Conservation (phyloP, 257 asterid species). For the Echites panduratus region DNA sequence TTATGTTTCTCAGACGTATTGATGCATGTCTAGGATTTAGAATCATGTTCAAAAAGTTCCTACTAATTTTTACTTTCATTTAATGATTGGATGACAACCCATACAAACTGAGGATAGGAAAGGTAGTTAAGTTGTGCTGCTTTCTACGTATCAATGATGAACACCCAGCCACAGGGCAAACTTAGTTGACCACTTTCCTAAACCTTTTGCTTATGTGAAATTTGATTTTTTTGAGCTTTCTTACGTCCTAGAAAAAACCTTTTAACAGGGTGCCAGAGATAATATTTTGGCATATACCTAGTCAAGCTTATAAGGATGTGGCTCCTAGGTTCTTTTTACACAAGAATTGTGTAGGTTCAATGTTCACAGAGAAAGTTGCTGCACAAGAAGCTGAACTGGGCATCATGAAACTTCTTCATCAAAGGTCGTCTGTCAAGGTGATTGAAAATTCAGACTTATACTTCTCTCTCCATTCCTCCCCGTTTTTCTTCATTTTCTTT, state of each 20-base stretch:
- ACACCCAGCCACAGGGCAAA: not conserved
- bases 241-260: not conserved
- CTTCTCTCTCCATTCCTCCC: not conserved
- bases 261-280: slow-evolving; percentile 66
- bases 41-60: not conserved
- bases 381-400: slow-evolving; percentile 85
- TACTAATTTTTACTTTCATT: not conserved
- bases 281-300: slow-evolving; percentile 89
- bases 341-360: slow-evolving; percentile 60
- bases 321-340: slow-evolving; percentile 31
- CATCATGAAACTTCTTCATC: slow-evolving; percentile 66
- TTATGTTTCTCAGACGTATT: not conserved
- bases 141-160: not conserved
- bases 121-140: not conserved
- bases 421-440: slow-evolving; percentile 73
- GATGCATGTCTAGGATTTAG: not conserved
- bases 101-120: not conserved
- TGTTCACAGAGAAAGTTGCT: slow-evolving; percentile 71
- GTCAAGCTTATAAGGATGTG: slow-evolving; percentile 45
- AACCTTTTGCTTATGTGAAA: not conserved
- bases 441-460: not conserved
- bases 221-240: not conserved
- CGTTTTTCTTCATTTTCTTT: not conserved
- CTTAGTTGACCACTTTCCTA: not conserved
- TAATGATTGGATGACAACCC: not conserved